Percentiles rank a stretch among this genome's conserved stretches.
phyloP scores from a whole-genome alignment of 2,329 filamentous ascomycete species.

The Cladophialophora carrionii region DNA sequence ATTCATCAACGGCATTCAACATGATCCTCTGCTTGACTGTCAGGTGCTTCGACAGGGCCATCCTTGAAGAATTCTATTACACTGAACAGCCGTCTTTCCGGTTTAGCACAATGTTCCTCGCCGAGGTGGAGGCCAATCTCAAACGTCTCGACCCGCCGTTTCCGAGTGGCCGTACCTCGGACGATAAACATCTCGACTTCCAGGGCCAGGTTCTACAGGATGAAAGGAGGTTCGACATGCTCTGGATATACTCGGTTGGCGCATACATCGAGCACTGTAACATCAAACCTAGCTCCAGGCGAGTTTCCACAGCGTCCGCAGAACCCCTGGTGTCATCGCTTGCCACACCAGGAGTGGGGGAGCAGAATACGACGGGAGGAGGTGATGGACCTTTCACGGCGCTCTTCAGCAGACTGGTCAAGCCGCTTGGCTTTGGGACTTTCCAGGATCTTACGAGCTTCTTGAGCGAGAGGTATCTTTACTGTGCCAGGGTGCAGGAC shows the following conservation, averaged over 20 bases:
- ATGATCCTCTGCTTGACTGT: not conserved
- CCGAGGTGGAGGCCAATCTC: not conserved
- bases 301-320: not conserved
- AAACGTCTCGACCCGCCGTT: not conserved
- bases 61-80: slow-evolving; percentile 8
- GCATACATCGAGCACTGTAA: slow-evolving; percentile 7
- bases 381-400: not conserved
- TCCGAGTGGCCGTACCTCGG: not conserved
- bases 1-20: not conserved
- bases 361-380: not conserved
- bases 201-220: not conserved
- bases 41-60: not conserved
- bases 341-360: no score
- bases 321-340: not conserved
- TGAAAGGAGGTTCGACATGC: slow-evolving; percentile 7
- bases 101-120: slow-evolving; percentile 1
- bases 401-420: not conserved
- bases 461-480: not conserved
- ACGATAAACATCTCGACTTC: not conserved
- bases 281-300: not conserved
- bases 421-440: not conserved
- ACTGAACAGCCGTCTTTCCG: not conserved
- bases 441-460: slow-evolving; percentile 1
- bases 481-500: slow-evolving; percentile 7
- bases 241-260: slow-evolving; percentile 13